Evolutionary conservation across 164 flowering plant species (phyloP), one percentile per base, ranked within the genome.

Genomic region (Annona cherimola): DNA sequence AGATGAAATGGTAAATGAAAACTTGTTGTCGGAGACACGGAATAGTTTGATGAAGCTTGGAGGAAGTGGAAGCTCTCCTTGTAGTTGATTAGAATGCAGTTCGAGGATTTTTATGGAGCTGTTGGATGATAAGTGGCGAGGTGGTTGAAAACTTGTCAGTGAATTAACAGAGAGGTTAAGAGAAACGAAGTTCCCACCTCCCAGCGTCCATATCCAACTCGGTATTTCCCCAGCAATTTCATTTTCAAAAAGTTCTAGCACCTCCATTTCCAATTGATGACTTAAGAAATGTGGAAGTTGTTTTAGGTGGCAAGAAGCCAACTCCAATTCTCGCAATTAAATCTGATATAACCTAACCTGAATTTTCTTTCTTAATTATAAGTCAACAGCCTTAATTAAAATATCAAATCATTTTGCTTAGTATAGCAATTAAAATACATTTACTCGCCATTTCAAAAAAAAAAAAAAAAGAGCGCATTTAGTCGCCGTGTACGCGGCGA

Each of bases 11-110:
- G 44, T 12, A 19, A 82, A 78, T 57, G 41, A 66, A 69, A 86
- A 82, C 4, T 35, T 74, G 62, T 89, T 89, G 45, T 61, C 42
- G 1, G 94, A 89, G 73, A 71, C 85, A 75, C 86, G 88, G 63
- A 89, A 57, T 72, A 68, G 61, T 16, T 1, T 9, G 1, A 78
- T 74, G 4, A 11, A 2, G 19, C 69, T 16, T 54, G 86, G 79
- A 0, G 77, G 78, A 42, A 67, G 42, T 26, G 82, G 81, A 6
- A 82, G 35, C 5, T 43, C 9, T 14, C 90, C 92, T 7, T 71
- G 69, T 42, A 26, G 35, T 26, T 26, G 35, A 26, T 26, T 26
- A 26, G 35, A 26, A 26, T 26, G 35, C 35, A 26, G 88, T 78
- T 42, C 8, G 1, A 26, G 35, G 35, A 26, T 26, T 26, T 26